Evolutionary conservation across 177 flowering plant species (phyloP), one percentile per base, ranked within the genome.

Genomic region (Tripterygium wilfordii): DNA sequence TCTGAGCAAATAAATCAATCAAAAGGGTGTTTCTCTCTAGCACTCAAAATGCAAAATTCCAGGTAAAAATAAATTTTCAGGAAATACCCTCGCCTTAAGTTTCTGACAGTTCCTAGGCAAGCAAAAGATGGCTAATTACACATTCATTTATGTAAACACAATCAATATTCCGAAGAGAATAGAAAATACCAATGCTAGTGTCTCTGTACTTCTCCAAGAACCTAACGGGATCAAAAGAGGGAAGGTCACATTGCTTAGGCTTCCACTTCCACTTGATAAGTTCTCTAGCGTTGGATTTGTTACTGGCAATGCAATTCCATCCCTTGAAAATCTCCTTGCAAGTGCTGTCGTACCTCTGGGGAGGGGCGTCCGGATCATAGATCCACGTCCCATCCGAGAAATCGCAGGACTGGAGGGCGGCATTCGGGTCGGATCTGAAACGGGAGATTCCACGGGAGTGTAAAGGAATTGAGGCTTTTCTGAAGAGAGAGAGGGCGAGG

Each of bases 271-370:
- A 92, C 27, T 64, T 65, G 49, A 53, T 3, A 42, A 92, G 51
- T 4, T 79, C 82, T 10, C 27, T 31, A 16, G 70, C 91, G 41
- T 86, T 86, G 41, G 83, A 63, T 61, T 89, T 92, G 41, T 71
- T 65, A 20, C 62, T 56, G 17, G 73, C 55, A 39, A 78, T 57
- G 68, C 96, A 92, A 48, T 92, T 92, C 98, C 98, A 92, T 4
- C 97, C 97, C 55, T 80, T 86, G 79, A 80, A 92, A 7, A 92
- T 88, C 75, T 89, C 98, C 69, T 86, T 89, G 63, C 98, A 92
- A 26, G 79, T 71, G 40, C 62, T 35, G 38, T 80, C 95, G 47
- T 92, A 92, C 33, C 73, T 71, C 7, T 49, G 30, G 29, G 74
- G 45, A 55, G 44, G 64, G 31, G 27, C 14, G 8, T 24, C 54